Conservation (phyloP, 2,329 filamentous ascomycete species). For the Paracoccidioides lutzii region DNA sequence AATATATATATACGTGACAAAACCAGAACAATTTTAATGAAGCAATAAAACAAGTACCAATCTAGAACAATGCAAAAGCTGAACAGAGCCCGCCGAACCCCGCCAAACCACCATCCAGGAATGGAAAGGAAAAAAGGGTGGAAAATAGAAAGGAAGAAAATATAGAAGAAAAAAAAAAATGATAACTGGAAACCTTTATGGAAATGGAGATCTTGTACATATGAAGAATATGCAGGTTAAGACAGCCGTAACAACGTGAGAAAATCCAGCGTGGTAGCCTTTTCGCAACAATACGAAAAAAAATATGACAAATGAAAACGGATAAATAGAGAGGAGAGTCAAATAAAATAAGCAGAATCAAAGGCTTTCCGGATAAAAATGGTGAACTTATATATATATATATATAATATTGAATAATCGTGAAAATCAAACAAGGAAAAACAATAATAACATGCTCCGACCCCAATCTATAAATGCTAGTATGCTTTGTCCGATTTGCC, state of each 20-base stretch:
- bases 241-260: slow-evolving; percentile 9
- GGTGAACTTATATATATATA: no score
- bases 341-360: neutral
- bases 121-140: neutral
- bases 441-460: slow-evolving; percentile 8
- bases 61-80: neutral
- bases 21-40: neutral
- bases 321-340: no score
- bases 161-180: neutral
- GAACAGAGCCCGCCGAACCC: neutral
- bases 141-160: neutral
- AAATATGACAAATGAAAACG: neutral
- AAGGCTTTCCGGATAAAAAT: neutral
- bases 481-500: slow-evolving; percentile 7
- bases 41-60: neutral
- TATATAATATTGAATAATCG: neutral
- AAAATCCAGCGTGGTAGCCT: slow-evolving; percentile 1
- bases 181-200: neutral
- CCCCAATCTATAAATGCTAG: slow-evolving; percentile 13
- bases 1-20: neutral
- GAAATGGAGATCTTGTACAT: neutral
- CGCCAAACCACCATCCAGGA: neutral
- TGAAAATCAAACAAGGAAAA: neutral
- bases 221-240: slow-evolving; percentile 4
- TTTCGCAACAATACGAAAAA: neutral